These are phyloP conservation scores for Avena eriantha DNA, from an alignment of 176 grass and related monocot species.

Conservation along the genomic window DNA sequence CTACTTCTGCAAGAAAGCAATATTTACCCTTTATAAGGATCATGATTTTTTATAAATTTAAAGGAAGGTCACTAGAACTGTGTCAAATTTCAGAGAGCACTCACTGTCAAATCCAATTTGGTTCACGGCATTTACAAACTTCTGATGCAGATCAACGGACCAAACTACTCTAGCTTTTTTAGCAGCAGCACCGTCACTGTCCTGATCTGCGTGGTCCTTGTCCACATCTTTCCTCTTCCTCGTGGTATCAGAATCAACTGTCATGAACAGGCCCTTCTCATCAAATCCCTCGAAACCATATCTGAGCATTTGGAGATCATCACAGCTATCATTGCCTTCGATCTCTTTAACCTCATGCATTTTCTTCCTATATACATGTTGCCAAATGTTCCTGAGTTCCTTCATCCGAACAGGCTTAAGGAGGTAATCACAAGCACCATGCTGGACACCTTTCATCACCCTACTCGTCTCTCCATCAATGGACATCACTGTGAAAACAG, in stretches of 20 bases:
- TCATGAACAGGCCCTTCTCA: conserved; percentile 65
- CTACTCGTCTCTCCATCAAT: conserved; percentile 97
- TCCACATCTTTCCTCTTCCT: conserved; percentile 86
- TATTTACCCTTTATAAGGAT: conserved; percentile 43
- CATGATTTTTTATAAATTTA: conserved; percentile 17
- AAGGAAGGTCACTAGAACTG: conserved; percentile 21
- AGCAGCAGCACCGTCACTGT: conserved; percentile 64
- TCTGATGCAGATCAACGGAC: conserved; percentile 98
- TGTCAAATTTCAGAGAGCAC: conserved; percentile 46
- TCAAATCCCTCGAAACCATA: conserved; percentile 71
- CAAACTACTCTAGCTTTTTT: conserved; percentile 99
- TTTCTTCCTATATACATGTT: conserved; percentile 95
- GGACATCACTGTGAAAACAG: conserved; percentile 94
- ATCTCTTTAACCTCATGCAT: conserved; percentile 98
- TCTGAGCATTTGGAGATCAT: conserved; percentile 75
- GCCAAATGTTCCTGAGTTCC: conserved; percentile 98
- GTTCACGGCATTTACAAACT: conserved; percentile 97
- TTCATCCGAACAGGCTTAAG: conserved; percentile 99
- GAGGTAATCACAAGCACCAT: conserved; percentile 98
- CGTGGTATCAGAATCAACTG: conserved; percentile 45
- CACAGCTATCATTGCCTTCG: conserved; percentile 67
- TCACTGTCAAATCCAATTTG: conserved; percentile 99
- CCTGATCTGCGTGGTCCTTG: conserved; percentile 78
- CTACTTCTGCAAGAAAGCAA: conserved; percentile 75
- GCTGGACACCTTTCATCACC: conserved; percentile 99